phyloP scores from a whole-genome alignment of 2,329 filamentous ascomycete genomes.

The Phialophora verrucosa region DNA sequence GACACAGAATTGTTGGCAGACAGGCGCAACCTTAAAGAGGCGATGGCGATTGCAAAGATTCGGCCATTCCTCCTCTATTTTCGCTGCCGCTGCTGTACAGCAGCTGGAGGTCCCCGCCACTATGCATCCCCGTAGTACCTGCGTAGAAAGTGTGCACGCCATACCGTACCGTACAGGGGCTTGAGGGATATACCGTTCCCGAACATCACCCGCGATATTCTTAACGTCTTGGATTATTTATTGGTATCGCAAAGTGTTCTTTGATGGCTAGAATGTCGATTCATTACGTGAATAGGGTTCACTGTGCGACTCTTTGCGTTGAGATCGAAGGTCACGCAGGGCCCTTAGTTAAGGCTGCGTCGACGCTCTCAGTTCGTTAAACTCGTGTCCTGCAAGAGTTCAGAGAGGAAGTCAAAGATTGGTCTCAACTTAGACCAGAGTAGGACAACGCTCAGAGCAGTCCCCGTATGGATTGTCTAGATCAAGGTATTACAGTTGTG shows the following conservation, averaged over 20 bases:
- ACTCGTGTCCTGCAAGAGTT: neutral
- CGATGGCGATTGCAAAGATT: neutral
- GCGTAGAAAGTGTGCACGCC: neutral
- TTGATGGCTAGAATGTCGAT: neutral
- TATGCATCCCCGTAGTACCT: neutral
- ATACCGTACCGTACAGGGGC: neutral
- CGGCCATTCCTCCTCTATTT: neutral
- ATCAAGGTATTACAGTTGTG: neutral
- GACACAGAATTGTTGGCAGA: constrained; percentile 28
- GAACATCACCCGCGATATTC: neutral
- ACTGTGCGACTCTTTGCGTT: neutral
- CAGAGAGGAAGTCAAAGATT: neutral
- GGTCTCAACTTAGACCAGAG: neutral
- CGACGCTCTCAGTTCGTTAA: neutral
- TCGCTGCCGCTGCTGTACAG: neutral
- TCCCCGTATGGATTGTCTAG: neutral
- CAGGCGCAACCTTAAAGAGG: constrained; percentile 1
- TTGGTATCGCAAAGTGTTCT: neutral
- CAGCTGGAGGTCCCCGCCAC: neutral
- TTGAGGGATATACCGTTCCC: neutral
- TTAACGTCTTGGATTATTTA: neutral
- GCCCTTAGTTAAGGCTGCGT: neutral
- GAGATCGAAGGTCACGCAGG: neutral
- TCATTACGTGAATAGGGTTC: neutral
- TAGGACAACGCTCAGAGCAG: neutral